phyloP scores from a whole-genome alignment of 1,284 basidiomycete species.

The Earliella scabrosa region DNA sequence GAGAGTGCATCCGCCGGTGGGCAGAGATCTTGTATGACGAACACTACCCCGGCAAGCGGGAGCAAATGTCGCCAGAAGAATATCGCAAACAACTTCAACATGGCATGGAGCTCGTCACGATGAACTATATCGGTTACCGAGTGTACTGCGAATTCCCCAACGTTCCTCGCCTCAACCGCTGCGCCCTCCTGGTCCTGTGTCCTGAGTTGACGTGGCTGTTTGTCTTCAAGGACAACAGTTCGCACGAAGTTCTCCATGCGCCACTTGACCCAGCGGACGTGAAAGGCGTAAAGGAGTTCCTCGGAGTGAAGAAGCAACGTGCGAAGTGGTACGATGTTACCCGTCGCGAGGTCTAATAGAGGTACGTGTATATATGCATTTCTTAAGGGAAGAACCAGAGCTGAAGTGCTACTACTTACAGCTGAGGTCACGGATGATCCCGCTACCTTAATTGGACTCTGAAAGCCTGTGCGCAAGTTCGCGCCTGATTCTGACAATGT shows the following conservation, averaged over 20 bases:
- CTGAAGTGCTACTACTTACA: too few species aligned
- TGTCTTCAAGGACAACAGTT: constrained; percentile 2
- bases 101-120: not conserved
- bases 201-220: not conserved
- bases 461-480: too few species aligned
- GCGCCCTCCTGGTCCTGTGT: not conserved
- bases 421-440: too few species aligned
- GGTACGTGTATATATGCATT: too few species aligned
- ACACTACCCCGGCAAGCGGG: not conserved
- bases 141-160: not conserved
- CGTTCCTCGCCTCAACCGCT: not conserved
- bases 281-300: not conserved
- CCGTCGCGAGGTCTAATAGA: not conserved
- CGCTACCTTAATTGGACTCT: too few species aligned
- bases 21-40: not conserved
- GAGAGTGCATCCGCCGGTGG: not conserved
- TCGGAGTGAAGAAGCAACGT: not conserved
- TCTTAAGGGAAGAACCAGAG: too few species aligned
- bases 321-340: not conserved
- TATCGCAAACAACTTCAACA: not conserved
- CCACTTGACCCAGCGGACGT: not conserved
- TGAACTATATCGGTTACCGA: not conserved
- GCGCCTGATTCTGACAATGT: too few species aligned
- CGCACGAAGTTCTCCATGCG: not conserved
- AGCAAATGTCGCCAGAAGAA: not conserved